Base-by-base conservation (phyloP, 768 basidiomycete genomes). In the Lactarius trivialis region DNA sequence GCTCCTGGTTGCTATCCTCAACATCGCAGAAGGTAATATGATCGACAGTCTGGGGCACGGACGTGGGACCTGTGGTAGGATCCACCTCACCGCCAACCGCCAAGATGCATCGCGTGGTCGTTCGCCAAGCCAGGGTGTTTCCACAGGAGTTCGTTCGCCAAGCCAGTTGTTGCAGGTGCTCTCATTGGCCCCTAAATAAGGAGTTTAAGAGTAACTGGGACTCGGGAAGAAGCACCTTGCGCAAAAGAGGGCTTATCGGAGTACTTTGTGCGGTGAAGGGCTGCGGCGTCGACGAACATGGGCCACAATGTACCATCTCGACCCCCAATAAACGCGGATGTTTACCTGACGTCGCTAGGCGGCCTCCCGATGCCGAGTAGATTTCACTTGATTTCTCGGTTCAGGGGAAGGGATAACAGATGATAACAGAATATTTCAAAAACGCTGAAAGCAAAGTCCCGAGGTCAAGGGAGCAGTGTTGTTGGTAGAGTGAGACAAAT, bases 51-150 rank as follows among this genome's bases (percentile, higher is more conserved):
- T 24, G 19, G 21, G n/a, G n/a, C n/a, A n/a, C n/a, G n/a, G 45
- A 24, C 21, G 6, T 45, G 21, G 45, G 24, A 12, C 12, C 21
- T 4, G 21, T 21, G 5, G 11, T 7, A 19, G 28, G 45, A 19
- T 24, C 45, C 60, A 55, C 34, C 17, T 26, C 17, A n/a, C 37
- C 7, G 5, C 55, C 60, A 45, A 61, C n/a, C 30, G 30, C 30
- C 30, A 30, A 30, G 41, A 56, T 43, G 55, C 41, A 52, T 61
- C 39, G 55, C 24, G n/a, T n/a, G 26, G 45, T 62, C 61, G 24
- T 41, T 41, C 21, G 41, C 51, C 48, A 36, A 57, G 55, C 32
- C 19, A 28, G 52, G 54, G 14, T 33, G 30, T 7, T 54, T 12
- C 14, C 34, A 37, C 36, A 37, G n/a, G 7, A 37, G 12, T 34